Base-by-base conservation (phyloP, 2,329 filamentous ascomycete species). In the Trichoderma sp. region DNA sequence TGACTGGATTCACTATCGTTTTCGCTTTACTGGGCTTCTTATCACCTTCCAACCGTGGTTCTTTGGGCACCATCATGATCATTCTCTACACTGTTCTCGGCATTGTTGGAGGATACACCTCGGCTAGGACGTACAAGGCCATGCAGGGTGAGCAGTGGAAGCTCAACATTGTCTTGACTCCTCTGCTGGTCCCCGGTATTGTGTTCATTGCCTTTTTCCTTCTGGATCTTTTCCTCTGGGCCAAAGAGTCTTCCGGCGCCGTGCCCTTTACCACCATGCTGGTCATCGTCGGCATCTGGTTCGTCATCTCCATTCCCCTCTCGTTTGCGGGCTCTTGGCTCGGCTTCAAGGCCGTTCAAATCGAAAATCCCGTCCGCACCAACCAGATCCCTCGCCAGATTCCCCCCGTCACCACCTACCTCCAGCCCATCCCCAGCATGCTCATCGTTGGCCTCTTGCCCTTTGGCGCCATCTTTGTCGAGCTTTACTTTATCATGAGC, bases 401-500 rank as follows among this genome's bases (percentile, higher is more conserved):
- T 65, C 96, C 96, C 12, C 94, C 93, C 0, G 88, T 90, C 61
- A 90, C 89, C 3, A 93, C 92, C 9, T 98, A 97, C 78, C 90
- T 98, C 63, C 91, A 92, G 73, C 93, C 93, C 0, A 84, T 98
- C 8, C 96, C 96, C 1, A 97, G 93, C 75, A 95, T 97, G 88
- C 87, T 98, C 18, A 88, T 98, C 26, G 95, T 97, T 28, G 96
- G 96, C 67, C 91, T 98, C 65, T 87, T 98, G 30, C 96, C 96
- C 0, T 99, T 99, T 78, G 94, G 93, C 61, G 95, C 96, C 74
- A 98, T 99, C 80, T 98, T 98, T 76, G 95, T 98, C 61, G 96
- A 99, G 84, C 90, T 99, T 3, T 98, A 97, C 87, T 98, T 98
- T 83, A 98, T 99, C 85, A 97, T 99, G 93, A 97, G 92, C 83